Conservation (phyloP, 163 green algal species). For the Volvox carteri region DNA sequence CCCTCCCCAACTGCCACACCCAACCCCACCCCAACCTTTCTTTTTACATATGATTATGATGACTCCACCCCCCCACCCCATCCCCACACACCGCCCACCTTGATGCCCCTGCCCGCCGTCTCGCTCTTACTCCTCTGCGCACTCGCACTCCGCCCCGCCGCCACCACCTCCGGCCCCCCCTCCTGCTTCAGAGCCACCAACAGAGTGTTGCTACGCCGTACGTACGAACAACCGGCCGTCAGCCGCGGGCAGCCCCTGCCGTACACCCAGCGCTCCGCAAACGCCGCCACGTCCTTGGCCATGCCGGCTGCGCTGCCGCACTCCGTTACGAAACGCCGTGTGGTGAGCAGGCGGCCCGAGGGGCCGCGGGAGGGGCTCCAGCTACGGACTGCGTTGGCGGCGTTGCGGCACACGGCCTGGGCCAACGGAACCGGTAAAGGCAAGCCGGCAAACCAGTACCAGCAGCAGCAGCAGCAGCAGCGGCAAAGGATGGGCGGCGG, state of each 20-base stretch:
- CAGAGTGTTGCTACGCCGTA: conserved; percentile 53
- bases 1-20: too few relatives aligned
- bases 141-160: conserved; percentile 1
- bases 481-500: too few relatives aligned
- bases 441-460: too few relatives aligned
- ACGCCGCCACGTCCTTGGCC: conserved; percentile 55
- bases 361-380: background rate
- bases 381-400: background rate
- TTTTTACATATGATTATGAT: too few relatives aligned
- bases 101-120: conserved; percentile 30
- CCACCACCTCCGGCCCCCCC: conserved; percentile 50
- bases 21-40: too few relatives aligned
- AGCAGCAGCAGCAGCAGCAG: too few relatives aligned
- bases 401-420: conserved; percentile 44
- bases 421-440: too few relatives aligned
- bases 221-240: conserved; percentile 44
- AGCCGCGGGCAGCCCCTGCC: conserved; percentile 57
- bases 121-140: conserved; percentile 55
- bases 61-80: too few relatives aligned
- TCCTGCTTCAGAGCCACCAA: conserved; percentile 42
- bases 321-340: conserved; percentile 25
- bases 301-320: conserved; percentile 44
- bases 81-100: too few relatives aligned
- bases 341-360: background rate
- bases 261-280: conserved; percentile 66